Evolutionary conservation across 768 basidiomycete species (phyloP).

Genomic region (Obba rivulosa): DNA sequence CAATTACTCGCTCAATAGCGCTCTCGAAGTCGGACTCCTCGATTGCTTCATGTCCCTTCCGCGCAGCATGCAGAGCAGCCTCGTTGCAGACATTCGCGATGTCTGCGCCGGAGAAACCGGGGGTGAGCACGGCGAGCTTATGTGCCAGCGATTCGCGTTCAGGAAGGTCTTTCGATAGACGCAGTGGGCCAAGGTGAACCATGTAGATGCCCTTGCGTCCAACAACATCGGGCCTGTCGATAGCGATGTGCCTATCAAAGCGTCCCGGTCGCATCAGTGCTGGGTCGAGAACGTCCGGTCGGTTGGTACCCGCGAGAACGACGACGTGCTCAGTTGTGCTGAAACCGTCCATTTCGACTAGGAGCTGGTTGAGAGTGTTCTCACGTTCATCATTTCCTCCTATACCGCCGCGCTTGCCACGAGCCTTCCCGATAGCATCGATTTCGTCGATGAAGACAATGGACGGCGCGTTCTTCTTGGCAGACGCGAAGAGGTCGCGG

Average conservation of each 20-base stretch:
- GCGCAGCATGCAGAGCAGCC: slow-evolving; percentile 91
- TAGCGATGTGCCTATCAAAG: slow-evolving; percentile 94
- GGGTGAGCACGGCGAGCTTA: slow-evolving; percentile 93
- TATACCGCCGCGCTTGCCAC: slow-evolving; percentile 70
- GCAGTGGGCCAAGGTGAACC: slow-evolving; percentile 85
- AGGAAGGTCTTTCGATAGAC: slow-evolving; percentile 50
- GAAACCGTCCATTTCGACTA: slow-evolving; percentile 99
- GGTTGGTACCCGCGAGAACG: slow-evolving; percentile 93
- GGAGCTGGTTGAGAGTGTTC: slow-evolving; percentile 92
- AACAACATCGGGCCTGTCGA: slow-evolving; percentile 91
- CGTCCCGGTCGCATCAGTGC: slow-evolving; percentile 97
- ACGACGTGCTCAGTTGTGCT: slow-evolving; percentile 96
- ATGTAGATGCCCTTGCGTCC: slow-evolving; percentile 92
- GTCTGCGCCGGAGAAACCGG: slow-evolving; percentile 98
- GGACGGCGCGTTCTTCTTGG: slow-evolving; percentile 96
- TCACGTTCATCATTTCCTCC: slow-evolving; percentile 98
- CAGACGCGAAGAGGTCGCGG: slow-evolving; percentile 94
- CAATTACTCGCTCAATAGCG: slow-evolving; percentile 97
- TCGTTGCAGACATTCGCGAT: slow-evolving; percentile 99
- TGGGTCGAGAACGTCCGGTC: slow-evolving; percentile 92
- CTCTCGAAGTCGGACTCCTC: slow-evolving; percentile 88
- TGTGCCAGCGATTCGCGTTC: slow-evolving; percentile 64
- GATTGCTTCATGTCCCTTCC: slow-evolving; percentile 73
- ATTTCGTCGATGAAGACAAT: slow-evolving; percentile 99
- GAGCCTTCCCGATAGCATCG: slow-evolving; percentile 95